Base-by-base conservation (phyloP, 2,329 filamentous ascomycete genomes). In the Balansia obtecta region DNA sequence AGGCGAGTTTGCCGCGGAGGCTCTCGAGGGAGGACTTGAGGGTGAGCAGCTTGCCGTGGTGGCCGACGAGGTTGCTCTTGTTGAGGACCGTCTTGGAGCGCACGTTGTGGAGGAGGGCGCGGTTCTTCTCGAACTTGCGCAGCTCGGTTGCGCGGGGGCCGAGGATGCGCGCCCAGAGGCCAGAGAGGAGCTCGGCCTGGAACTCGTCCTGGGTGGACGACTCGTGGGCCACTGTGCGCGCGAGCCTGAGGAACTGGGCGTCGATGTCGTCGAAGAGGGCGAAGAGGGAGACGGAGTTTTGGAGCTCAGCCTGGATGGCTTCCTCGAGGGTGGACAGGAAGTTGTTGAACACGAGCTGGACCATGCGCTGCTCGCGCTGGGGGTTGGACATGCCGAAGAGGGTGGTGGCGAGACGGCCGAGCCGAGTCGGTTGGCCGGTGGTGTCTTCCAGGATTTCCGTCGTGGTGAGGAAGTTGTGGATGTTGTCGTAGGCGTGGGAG, bases 81-180 rank as follows among this genome's bases (percentile, higher is more conserved):
- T 96, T 95, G 54, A 81, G 79, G 22, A 95, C 82, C 1, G 90
- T 95, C 60, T 85, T 86, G 52, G 85, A 80, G 55, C 89, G 82
- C 51, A 97, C 85, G 56, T 84, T 85, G 46, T 76, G 79, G 22
- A 97, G 79, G 1, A 96, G 74, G 46, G 82, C 76, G 54, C 85
- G 84, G 72, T 97, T 97, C 68, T 86, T 88, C 65, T 95, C 88
- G 67, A 89, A 96, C 66, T 96, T 96, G 62, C 81, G 79, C n/a
- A 95, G 75, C 56, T 84, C 77, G 43, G 75, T 75, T 8, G 85
- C 82, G 60, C 86, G 85, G 39, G 85, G 75, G 1, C 89, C 90
- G 1, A 96, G 80, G 20, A 95, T 80, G 45, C 84, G 82, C 2
- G 86, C 86, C 91, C 91, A 97, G 9, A 96, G 77, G 2, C 82